Evolutionary conservation across 2,329 filamentous ascomycete genomes (phyloP), one percentile per base, ranked within the genome.

Genomic region (Dactylellina cionopaga): DNA sequence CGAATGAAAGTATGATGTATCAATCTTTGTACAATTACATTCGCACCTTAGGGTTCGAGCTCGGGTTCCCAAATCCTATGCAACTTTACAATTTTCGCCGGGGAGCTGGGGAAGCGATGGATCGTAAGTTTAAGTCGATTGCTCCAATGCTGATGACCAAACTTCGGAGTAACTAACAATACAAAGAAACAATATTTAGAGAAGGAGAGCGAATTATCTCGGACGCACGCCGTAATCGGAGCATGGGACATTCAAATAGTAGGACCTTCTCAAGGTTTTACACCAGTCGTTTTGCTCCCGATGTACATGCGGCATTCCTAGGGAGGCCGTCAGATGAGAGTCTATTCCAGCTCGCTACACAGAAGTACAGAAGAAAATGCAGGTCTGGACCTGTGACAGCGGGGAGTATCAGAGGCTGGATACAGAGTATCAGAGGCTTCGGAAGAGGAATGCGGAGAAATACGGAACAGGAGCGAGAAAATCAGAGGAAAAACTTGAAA

Each of bases 291-390:
- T 56, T 56, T 15, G 35, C n/a, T 2, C 22, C 13, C 5, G 35
- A 56, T 43, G 22, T 56, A 27, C 13, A 56, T 5, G 37, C n/a
- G 10, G 35, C 24, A 41, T 56, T 56, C 29, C n/a, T 56, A 1
- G 35, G 35, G 19, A 2, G 24, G 7, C 35, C 22, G 7, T 56
- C 22, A 15, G 35, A 31, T 19, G 7, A 43, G 3, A 10, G 19
- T 10, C 13, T 56, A n/a, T 56, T 27, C 13, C 24, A 56, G 29
- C 52, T 56, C 7, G 35, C 22, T 17, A 56, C 35, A 10, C 13
- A 56, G 25, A 29, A 31, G 25, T 49, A 13, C 5, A 49, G 5
- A 31, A 29, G n/a, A 31, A 49, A n/a, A 41, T 51, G 22, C 6
- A 51, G 17, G n/a, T 3, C 17, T 51, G 25, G 46, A 31, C n/a